Evolutionary conservation across 2,329 filamentous ascomycete species (phyloP), one percentile per base, ranked within the genome.

Genomic region (Remersonia thermophila): DNA sequence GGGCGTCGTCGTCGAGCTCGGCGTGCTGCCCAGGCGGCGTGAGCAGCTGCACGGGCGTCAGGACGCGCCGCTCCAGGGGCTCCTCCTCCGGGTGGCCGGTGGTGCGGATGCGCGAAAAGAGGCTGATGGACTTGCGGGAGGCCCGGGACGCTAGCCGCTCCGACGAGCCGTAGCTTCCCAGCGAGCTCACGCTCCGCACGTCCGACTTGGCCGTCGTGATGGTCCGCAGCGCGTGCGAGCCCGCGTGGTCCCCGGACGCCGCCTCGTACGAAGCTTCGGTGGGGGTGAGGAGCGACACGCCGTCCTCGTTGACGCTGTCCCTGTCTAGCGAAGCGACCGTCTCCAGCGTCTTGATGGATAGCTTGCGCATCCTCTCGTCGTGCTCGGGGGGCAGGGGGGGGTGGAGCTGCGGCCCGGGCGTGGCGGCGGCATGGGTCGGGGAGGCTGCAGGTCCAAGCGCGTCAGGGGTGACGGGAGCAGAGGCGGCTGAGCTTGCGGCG

Each of bases 51-150:
- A 39, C 30, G 1, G 47, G 47, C 2, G 47, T 49, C 14, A 49
- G 32, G 9, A 44, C 42, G 5, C 46, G 39, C 27, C 31, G 43
- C 26, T 48, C 47, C 14, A 49, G 12, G n/a, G 27, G 39, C 27
- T 43, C 44, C 16, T 46, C 46, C 25, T 43, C 37, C 10, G 27
- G 30, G 12, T 33, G 38, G 18, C 7, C 27, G 10, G 16, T 35
- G 36, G 31, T 41, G 11, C 47, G 45, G 3, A 43, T 41, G 8
- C 42, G 46, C 6, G 42, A 42, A 23, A 49, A 42, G 15, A 47
- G 7, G 18, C 14, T 42, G 18, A 18, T 12, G 4, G 40, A 40
- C 17, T 33, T 40, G 7, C 38, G 39, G 2, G 25, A 6, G 7
- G 32, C 28, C 11, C 33, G 2, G 23, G 15, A 12, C 37, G 30